phyloP scores from a whole-genome alignment of 768 basidiomycete genomes.

The Calocybe indica region DNA sequence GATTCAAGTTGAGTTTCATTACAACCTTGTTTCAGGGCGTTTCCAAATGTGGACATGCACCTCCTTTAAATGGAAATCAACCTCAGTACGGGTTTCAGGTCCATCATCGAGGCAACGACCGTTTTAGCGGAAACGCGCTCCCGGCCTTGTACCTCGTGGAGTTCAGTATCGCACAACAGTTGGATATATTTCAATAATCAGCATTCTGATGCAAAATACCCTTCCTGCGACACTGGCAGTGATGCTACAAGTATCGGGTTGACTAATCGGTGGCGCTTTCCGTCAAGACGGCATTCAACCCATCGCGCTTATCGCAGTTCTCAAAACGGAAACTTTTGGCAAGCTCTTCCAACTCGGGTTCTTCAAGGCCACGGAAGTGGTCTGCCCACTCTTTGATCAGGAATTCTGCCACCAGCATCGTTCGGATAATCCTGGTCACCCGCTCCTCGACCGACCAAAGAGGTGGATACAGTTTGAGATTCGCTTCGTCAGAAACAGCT shows the following conservation, averaged over 20 bases:
- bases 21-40: too few species aligned
- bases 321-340: slow-evolving; percentile 70
- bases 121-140: too few species aligned
- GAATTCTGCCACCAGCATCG: slow-evolving; percentile 66
- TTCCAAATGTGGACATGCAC: too few species aligned
- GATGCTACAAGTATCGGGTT: too few species aligned
- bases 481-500: slow-evolving; percentile 29
- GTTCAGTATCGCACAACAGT: too few species aligned
- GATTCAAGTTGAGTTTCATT: too few species aligned
- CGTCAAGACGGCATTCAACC: slow-evolving; percentile 49
- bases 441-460: slow-evolving; percentile 58
- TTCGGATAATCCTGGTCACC: slow-evolving; percentile 52
- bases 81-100: too few species aligned
- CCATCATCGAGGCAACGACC: too few species aligned
- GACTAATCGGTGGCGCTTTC: slow-evolving; percentile 11
- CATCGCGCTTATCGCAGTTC: slow-evolving; percentile 62
- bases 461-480: slow-evolving; percentile 50
- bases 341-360: slow-evolving; percentile 59
- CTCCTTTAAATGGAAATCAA: too few species aligned
- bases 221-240: too few species aligned
- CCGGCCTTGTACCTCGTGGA: too few species aligned
- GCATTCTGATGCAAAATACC: too few species aligned
- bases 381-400: slow-evolving; percentile 70
- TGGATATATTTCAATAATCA: background rate
- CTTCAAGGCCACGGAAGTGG: slow-evolving; percentile 51